Conservation (phyloP, 225 moss, liverwort and hornwort genomes). For the Physcomitrellopsis africana region DNA sequence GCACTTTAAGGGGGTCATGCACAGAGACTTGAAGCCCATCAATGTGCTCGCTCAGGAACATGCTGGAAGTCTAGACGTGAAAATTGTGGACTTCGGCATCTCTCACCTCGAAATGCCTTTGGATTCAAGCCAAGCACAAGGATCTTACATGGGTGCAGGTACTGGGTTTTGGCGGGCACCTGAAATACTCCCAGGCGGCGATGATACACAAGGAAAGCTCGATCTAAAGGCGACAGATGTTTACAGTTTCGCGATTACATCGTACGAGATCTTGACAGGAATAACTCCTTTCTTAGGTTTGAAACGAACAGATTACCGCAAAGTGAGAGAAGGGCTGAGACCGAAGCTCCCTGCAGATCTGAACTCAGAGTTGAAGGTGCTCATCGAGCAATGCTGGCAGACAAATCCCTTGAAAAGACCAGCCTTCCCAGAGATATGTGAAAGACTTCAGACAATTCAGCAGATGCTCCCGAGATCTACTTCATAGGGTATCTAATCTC, state of each 20-base stretch:
- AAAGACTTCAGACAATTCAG: slow-evolving; percentile 14
- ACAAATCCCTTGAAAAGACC: slow-evolving; percentile 33
- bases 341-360: slow-evolving; percentile 28
- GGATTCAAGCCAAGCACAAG: too few species aligned
- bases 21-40: slow-evolving; percentile 33
- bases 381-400: slow-evolving; percentile 36
- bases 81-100: slow-evolving; percentile 38
- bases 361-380: slow-evolving; percentile 14
- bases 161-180: slow-evolving; percentile 38
- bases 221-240: slow-evolving; percentile 34
- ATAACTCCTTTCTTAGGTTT: too few species aligned
- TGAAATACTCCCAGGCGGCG: slow-evolving; percentile 1
- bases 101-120: background rate
- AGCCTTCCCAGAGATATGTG: slow-evolving; percentile 23
- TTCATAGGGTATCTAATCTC: too few species aligned
- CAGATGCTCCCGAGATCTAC: background rate
- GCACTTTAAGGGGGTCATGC: slow-evolving; percentile 33
- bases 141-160: background rate
- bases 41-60: slow-evolving; percentile 39
- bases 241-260: slow-evolving; percentile 42
- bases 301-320: too few species aligned
- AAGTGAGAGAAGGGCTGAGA: slow-evolving; percentile 6
- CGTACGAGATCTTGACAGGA: slow-evolving; percentile 40
- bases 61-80: slow-evolving; percentile 30
- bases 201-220: background rate